phyloP scores from a whole-genome alignment of 768 basidiomycete genomes.

The Phaffia tasmanica region DNA sequence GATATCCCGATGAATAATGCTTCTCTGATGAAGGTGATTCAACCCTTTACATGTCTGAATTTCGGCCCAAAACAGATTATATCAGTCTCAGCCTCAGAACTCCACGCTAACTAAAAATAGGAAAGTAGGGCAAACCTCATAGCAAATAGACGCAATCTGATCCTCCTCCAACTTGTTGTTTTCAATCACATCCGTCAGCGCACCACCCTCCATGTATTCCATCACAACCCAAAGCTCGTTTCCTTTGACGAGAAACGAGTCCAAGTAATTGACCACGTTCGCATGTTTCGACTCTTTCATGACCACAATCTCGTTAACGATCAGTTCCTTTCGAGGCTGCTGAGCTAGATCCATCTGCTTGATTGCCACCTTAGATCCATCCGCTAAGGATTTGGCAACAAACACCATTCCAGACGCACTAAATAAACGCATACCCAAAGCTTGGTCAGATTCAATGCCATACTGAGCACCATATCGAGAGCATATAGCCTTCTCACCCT shows the following conservation, averaged over 20 bases:
- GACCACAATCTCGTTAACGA: conserved; percentile 94
- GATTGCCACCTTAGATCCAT: conserved; percentile 82
- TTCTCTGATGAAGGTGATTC: conserved; percentile 81
- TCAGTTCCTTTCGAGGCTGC: conserved; percentile 91
- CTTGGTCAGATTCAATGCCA: conserved; percentile 13
- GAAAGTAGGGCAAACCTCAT: conserved; percentile 55
- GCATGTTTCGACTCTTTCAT: conserved; percentile 98
- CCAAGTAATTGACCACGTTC: conserved; percentile 92
- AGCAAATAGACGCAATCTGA: conserved; percentile 81
- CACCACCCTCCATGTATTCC: conserved; percentile 99
- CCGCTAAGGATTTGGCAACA: conserved; percentile 79
- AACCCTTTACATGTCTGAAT: conserved; percentile 85
- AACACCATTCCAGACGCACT: conserved; percentile 97
- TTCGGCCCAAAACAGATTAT: neutral
- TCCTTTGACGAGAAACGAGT: conserved; percentile 76
- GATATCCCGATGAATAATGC: conserved; percentile 94
- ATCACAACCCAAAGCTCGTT: conserved; percentile 94
- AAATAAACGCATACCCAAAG: conserved; percentile 15
- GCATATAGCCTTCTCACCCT: conserved; percentile 52
- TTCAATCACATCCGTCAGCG: conserved; percentile 94
- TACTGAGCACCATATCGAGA: conserved; percentile 5
- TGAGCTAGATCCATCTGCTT: conserved; percentile 96
- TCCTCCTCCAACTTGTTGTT: conserved; percentile 90
- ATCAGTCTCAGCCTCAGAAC: neutral
- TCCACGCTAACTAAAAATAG: neutral